phyloP scores from a whole-genome alignment of 306 rosid genomes.

The Acacia confusa region DNA sequence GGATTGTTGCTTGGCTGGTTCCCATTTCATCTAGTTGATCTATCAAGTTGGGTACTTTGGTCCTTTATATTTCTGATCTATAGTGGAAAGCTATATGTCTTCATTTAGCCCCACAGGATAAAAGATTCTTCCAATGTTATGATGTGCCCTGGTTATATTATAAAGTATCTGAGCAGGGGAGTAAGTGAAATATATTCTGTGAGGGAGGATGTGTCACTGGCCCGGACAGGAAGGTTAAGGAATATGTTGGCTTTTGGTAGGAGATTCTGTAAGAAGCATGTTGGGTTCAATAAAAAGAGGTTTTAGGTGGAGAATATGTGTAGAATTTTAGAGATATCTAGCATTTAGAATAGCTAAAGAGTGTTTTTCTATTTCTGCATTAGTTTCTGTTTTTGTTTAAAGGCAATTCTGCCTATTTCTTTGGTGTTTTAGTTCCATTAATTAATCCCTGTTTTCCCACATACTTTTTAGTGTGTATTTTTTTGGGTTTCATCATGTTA shows the following conservation, averaged over 20 bases:
- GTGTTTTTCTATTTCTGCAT: not conserved
- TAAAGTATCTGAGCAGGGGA: not conserved
- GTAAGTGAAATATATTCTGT: not conserved
- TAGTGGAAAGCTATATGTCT: not conserved
- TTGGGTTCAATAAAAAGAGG: not conserved
- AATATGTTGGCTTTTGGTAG: not conserved
- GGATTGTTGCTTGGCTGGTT: not conserved
- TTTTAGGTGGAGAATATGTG: not conserved
- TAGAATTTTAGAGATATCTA: not conserved
- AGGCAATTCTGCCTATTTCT: not conserved
- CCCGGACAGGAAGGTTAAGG: not conserved
- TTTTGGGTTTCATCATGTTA: not conserved
- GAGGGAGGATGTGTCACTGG: not conserved
- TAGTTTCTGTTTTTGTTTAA: not conserved
- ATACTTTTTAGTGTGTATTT: not conserved
- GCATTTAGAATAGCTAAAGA: not conserved
- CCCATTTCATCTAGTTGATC: not conserved
- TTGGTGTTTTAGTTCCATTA: not conserved
- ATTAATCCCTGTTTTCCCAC: not conserved
- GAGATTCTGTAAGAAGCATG: not conserved
- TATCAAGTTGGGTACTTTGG: not conserved
- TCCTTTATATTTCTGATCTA: not conserved
- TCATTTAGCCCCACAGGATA: not conserved
- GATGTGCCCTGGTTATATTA: not conserved
- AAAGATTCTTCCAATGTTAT: not conserved